Evolutionary conservation across 2,329 filamentous ascomycete genomes (phyloP), one percentile per base, ranked within the genome.

Genomic region (Penicillium sp.): DNA sequence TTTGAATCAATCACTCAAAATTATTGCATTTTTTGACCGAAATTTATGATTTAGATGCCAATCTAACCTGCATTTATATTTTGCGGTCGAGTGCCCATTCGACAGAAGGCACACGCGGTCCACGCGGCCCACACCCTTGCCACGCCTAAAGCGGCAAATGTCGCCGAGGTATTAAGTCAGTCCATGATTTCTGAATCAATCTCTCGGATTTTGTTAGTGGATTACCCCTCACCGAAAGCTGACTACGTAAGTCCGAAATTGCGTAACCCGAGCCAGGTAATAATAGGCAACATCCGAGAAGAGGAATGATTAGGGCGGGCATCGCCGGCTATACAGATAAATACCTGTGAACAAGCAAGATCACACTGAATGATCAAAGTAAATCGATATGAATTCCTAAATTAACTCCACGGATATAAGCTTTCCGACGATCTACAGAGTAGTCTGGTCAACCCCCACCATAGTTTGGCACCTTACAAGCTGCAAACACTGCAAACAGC

Each of bases 401-500:
- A 37, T 16, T 29, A 29, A 3, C 3, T 42, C 39, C 9, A 22
- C 21, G 10, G 19, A 22, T 22, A 42, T 42, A 42, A 42, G 39
- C 19, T 22, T 42, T 42, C 6, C 6, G 19, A 37, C 9, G n/a
- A 42, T 42, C 39, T 22, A 42, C 39, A 33, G 31, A 33, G 13
- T 13, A 33, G 4, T 14, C 14, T 33, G 10, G 14, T 42, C 10
- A 13, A 42, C 39, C 39, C 39, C 39, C 39, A 42, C 39, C 19
- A 42, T 21, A 22, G 4, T 39, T 39, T 16, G 35, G 35, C 35
- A 39, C 7, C 35, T n/a, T 39, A 8, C 7, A 11, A 29, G 3
- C 14, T 65, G 58, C 64, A 66, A 66, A 66, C 63, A 56, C 13
- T 54, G 56, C 64, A 65, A 66, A 65, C 63, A 33, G 22, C 26